These are phyloP conservation scores for Monosporascus sp. DNA, from an alignment of 2,329 filamentous ascomycete genomes.

Conservation along the genomic window DNA sequence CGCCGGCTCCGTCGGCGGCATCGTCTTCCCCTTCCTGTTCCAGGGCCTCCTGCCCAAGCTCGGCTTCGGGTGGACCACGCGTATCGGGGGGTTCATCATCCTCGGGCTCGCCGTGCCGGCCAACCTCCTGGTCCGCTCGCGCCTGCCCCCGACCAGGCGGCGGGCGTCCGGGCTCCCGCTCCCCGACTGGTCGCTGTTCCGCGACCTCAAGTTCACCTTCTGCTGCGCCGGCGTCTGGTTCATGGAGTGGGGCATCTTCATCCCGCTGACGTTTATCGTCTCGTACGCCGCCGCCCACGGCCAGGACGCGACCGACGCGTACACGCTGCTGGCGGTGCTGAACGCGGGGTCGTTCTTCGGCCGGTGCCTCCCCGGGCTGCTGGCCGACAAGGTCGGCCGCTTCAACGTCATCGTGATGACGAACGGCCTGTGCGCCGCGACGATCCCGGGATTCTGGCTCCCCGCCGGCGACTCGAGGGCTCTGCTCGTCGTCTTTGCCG, in stretches of 20 bases:
- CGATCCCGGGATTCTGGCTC: slow-evolving; percentile 67
- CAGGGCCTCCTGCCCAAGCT: slow-evolving; percentile 40
- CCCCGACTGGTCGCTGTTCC: slow-evolving; percentile 60
- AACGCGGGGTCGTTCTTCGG: slow-evolving; percentile 76
- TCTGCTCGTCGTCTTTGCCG: slow-evolving; percentile 61
- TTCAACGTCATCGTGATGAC: slow-evolving; percentile 77
- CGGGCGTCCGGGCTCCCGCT: slow-evolving; percentile 45
- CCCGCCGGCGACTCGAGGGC: slow-evolving; percentile 49
- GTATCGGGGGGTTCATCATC: slow-evolving; percentile 47
- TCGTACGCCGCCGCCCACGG: slow-evolving; percentile 54
- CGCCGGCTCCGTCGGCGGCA: slow-evolving; percentile 65
- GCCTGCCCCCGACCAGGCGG: slow-evolving; percentile 45
- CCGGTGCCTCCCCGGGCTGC: slow-evolving; percentile 68
- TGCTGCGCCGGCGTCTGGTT: slow-evolving; percentile 62
- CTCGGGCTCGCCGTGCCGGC: slow-evolving; percentile 42
- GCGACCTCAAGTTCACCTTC: slow-evolving; percentile 53
- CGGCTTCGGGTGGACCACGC: slow-evolving; percentile 45
- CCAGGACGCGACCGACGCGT: slow-evolving; percentile 57
- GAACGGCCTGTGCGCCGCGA: slow-evolving; percentile 50
- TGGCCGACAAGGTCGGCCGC: slow-evolving; percentile 71
- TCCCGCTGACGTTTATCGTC: slow-evolving; percentile 22
- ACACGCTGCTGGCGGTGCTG: slow-evolving; percentile 73
- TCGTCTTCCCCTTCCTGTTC: slow-evolving; percentile 52
- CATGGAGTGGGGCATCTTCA: slow-evolving; percentile 52
- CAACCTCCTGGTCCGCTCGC: slow-evolving; percentile 45